These are phyloP conservation scores for Gyromitra esculenta DNA, from an alignment of 2,329 filamentous ascomycete genomes.

Conservation along the genomic window DNA sequence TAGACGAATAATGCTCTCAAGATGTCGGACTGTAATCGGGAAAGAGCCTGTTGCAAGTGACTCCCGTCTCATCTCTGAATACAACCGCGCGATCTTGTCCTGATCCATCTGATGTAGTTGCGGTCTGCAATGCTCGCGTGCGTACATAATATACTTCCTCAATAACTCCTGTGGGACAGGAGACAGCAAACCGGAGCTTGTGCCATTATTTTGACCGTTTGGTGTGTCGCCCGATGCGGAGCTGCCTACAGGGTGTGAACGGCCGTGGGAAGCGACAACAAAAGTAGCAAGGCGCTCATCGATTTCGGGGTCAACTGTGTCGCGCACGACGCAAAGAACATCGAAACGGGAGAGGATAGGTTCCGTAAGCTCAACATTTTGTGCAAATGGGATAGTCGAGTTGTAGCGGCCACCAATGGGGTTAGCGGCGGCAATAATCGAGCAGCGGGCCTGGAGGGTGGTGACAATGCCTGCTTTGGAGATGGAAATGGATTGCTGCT, in stretches of 20 bases:
- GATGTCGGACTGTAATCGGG: constrained; percentile 96
- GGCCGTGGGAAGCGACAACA: constrained; percentile 91
- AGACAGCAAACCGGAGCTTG: constrained; percentile 38
- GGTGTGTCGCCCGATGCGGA: constrained; percentile 61
- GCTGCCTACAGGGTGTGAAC: constrained; percentile 74
- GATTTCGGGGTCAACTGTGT: constrained; percentile 90
- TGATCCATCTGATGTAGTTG: constrained; percentile 98
- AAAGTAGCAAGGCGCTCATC: constrained; percentile 94
- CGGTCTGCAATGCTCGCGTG: constrained; percentile 84
- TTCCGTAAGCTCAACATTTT: constrained; percentile 96
- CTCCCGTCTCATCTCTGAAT: constrained; percentile 95
- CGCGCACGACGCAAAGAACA: constrained; percentile 92
- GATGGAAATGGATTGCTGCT: constrained; percentile 99
- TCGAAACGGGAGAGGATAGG: constrained; percentile 98
- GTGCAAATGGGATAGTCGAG: constrained; percentile 91
- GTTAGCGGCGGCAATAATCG: constrained; percentile 95
- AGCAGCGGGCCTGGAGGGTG: constrained; percentile 92
- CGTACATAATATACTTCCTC: constrained; percentile 96
- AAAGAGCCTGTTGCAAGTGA: constrained; percentile 93
- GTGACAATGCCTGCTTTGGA: constrained; percentile 99
- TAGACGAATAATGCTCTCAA: constrained; percentile 97
- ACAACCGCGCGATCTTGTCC: constrained; percentile 92
- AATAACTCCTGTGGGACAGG: constrained; percentile 85
- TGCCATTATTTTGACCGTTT: constrained; percentile 61
- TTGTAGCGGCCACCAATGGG: constrained; percentile 97